A percentile compares a stretch with the other conserved stretches of the same genome.
Evolutionary conservation across 2,329 filamentous ascomycete species (phyloP).

Genomic region (Colletotrichum sp.): DNA sequence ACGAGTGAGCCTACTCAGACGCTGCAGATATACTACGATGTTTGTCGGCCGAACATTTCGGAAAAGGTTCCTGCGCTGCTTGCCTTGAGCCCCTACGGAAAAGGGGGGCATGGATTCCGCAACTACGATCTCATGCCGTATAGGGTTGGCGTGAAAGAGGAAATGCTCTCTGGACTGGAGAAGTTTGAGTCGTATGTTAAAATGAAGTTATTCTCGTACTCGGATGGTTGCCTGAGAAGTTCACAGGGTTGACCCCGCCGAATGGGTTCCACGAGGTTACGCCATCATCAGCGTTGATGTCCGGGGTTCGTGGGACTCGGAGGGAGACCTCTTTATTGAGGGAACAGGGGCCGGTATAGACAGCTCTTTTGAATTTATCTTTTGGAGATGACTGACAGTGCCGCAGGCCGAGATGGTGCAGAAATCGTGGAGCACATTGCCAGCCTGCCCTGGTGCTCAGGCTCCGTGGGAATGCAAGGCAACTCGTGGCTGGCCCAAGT

Average conservation of each 20-base stretch:
- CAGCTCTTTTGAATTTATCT: background rate
- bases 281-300: background rate
- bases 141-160: background rate
- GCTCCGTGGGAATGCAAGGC: background rate
- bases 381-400: background rate
- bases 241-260: background rate
- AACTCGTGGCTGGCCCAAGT: background rate
- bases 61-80: background rate
- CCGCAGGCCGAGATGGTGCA: background rate
- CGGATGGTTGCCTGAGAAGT: background rate
- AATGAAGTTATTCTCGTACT: background rate
- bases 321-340: background rate
- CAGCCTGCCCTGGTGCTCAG: background rate
- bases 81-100: background rate
- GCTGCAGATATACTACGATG: background rate
- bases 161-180: background rate
- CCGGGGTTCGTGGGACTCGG: background rate
- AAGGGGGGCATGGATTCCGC: background rate
- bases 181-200: background rate
- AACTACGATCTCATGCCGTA: background rate
- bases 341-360: background rate
- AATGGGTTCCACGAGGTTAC: background rate
- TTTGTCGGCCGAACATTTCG: background rate
- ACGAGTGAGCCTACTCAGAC: accelerated
- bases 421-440: background rate